Conservation (phyloP, 2,329 filamentous ascomycete species). For the Colletotrichum musicola region DNA sequence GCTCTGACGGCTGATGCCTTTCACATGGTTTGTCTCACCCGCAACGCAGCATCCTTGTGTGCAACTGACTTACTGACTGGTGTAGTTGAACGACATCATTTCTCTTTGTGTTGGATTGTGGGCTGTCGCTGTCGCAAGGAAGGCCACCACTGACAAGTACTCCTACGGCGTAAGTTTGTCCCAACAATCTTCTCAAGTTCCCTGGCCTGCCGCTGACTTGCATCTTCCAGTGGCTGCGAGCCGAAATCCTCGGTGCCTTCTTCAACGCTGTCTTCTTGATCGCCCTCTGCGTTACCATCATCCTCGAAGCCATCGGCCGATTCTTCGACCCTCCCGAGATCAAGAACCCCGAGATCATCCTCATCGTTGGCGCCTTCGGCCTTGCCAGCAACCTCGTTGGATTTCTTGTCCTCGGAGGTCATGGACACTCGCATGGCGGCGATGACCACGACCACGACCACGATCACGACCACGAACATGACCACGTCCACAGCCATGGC, state of each 20-base stretch:
- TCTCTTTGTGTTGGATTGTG: slow-evolving; percentile 92
- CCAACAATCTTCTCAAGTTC: slow-evolving; percentile 3
- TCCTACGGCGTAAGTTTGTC: slow-evolving; percentile 84
- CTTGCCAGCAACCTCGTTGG: slow-evolving; percentile 90
- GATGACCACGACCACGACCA: slow-evolving; percentile 64
- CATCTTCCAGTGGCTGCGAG: slow-evolving; percentile 85
- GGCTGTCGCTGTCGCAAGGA: slow-evolving; percentile 91
- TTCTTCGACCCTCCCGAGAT: slow-evolving; percentile 93
- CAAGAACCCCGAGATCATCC: slow-evolving; percentile 84
- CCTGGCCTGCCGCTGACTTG: slow-evolving; percentile 1
- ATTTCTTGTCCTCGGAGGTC: slow-evolving; percentile 91
- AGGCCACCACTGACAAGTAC: slow-evolving; percentile 88
- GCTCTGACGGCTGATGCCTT: slow-evolving; percentile 97
- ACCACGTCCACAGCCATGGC: slow-evolving; percentile 51
- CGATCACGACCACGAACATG: slow-evolving; percentile 53
- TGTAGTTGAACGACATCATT: slow-evolving; percentile 95
- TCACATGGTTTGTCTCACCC: slow-evolving; percentile 81
- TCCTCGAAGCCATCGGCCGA: slow-evolving; percentile 92
- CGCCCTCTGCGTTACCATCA: slow-evolving; percentile 94
- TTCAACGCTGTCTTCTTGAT: slow-evolving; percentile 99
- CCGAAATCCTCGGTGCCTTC: slow-evolving; percentile 94
- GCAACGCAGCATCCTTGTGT: background rate
- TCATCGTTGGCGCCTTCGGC: slow-evolving; percentile 89
- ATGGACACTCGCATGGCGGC: slow-evolving; percentile 83
- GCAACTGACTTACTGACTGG: slow-evolving; percentile 39